phyloP scores from a whole-genome alignment of 768 basidiomycete species.

The Kwoniella botswanensis region DNA sequence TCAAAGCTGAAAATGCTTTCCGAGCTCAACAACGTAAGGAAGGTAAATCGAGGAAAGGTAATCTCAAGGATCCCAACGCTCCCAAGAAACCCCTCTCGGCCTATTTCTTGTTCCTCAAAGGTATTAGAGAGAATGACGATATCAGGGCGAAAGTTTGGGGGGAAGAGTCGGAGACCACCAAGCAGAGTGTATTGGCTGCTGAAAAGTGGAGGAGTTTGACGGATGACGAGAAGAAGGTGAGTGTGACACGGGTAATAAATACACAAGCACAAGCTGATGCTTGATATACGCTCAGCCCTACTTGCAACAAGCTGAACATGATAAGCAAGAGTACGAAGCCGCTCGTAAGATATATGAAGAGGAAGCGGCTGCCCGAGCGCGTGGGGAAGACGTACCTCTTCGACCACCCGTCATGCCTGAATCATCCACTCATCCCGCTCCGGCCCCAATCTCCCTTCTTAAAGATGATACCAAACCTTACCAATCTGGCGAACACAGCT shows the following conservation, averaged over 20 bases:
- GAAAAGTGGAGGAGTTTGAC: slow-evolving; percentile 92
- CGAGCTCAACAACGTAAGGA: slow-evolving; percentile 90
- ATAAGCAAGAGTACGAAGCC: slow-evolving; percentile 91
- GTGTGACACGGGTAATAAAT: slow-evolving; percentile 25
- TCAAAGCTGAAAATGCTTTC: slow-evolving; percentile 89
- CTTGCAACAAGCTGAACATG: slow-evolving; percentile 88
- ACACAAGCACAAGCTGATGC: not conserved
- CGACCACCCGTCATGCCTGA: slow-evolving; percentile 68
- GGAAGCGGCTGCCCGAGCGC: slow-evolving; percentile 50
- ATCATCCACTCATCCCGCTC: slow-evolving; percentile 5
- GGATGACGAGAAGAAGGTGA: slow-evolving; percentile 88
- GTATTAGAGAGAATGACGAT: slow-evolving; percentile 76
- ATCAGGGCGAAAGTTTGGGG: slow-evolving; percentile 83
- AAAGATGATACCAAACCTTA: slow-evolving; percentile 3
- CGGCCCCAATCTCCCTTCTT: not conserved
- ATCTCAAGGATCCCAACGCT: slow-evolving; percentile 95
- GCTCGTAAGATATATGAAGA: slow-evolving; percentile 87
- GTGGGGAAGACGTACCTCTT: slow-evolving; percentile 65
- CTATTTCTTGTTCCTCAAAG: slow-evolving; percentile 93
- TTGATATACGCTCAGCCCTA: slow-evolving; percentile 68
- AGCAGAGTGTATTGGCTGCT: slow-evolving; percentile 90
- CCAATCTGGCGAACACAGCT: slow-evolving; percentile 14
- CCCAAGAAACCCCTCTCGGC: slow-evolving; percentile 94
- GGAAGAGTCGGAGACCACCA: slow-evolving; percentile 89
- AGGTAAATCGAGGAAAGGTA: slow-evolving; percentile 88